Evolutionary conservation across 1,284 basidiomycete species (phyloP).

Genomic region (Fomitiporia mediterranea): DNA sequence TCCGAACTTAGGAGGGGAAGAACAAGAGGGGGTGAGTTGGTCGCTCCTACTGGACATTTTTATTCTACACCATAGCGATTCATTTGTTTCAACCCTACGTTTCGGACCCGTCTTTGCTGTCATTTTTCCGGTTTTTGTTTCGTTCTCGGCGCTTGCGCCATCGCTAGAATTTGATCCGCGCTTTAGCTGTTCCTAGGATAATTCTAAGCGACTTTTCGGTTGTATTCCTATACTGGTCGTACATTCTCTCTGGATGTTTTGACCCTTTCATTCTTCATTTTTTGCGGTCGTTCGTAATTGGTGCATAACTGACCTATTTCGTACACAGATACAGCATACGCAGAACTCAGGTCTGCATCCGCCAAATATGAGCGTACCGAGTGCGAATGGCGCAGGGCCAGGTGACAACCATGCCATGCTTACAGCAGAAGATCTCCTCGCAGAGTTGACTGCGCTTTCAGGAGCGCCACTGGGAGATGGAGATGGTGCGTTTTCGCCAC

Average conservation of each 20-base stretch:
- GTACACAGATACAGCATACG: not conserved
- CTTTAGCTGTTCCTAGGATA: no score
- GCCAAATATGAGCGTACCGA: not conserved
- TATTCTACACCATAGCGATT: no score
- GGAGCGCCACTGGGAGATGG: slow-evolving; percentile 1
- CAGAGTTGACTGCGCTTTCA: slow-evolving; percentile 9
- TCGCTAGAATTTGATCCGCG: no score
- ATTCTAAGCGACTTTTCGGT: no score
- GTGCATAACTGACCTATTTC: not conserved
- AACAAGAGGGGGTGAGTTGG: not conserved
- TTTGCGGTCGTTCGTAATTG: not conserved
- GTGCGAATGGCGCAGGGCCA: not conserved
- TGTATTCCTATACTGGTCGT: not conserved
- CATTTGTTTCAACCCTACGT: not conserved
- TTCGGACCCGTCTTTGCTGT: not conserved
- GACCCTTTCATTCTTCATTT: not conserved
- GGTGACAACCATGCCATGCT: slow-evolving; percentile 1
- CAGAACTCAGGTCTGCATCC: not conserved
- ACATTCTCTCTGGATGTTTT: not conserved
- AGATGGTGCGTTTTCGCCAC: not conserved
- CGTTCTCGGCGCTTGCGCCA: no score
- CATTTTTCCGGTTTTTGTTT: not conserved
- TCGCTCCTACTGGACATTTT: not conserved
- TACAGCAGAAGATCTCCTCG: slow-evolving; percentile 10
- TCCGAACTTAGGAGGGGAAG: not conserved